Conservation (phyloP, 805 yeast species). For the Candida michaelii region DNA sequence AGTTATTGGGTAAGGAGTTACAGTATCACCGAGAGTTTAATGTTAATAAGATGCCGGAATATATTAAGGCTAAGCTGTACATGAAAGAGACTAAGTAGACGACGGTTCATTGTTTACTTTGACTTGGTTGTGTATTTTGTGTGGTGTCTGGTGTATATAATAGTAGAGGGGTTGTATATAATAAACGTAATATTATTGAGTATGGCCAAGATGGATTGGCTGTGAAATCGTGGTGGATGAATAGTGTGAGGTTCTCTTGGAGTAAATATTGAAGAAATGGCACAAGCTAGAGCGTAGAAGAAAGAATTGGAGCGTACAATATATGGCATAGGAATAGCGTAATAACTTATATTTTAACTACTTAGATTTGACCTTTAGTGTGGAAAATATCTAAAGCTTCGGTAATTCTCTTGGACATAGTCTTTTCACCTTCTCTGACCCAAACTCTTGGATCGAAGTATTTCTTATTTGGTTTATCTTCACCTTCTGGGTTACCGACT, state of each 20-base stretch:
- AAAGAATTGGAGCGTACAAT: too few relatives aligned
- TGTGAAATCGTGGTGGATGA: too few relatives aligned
- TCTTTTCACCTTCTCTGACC: slow-evolving; percentile 99
- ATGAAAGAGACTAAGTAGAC: not conserved
- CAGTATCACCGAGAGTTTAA: slow-evolving; percentile 25
- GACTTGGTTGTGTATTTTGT: too few relatives aligned
- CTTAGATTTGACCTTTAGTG: slow-evolving; percentile 57
- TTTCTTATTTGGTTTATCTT: slow-evolving; percentile 99
- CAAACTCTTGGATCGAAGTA: slow-evolving; percentile 99
- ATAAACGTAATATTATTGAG: too few relatives aligned
- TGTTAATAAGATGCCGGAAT: slow-evolving; percentile 38
- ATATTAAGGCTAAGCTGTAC: slow-evolving; percentile 24
- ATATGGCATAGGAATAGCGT: not conserved
- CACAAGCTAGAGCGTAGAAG: too few relatives aligned
- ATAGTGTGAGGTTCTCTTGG: too few relatives aligned
- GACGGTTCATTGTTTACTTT: too few relatives aligned
- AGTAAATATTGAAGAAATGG: too few relatives aligned
- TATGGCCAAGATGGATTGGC: too few relatives aligned
- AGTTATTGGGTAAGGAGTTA: slow-evolving; percentile 56
- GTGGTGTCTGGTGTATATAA: too few relatives aligned
- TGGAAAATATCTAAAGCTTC: slow-evolving; percentile 87
- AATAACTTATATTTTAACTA: not conserved
- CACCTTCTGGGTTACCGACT: slow-evolving; percentile 99
- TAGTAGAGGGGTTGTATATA: too few relatives aligned
- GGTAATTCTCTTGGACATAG: slow-evolving; percentile 84